Conservation (phyloP, 192 early-diverging fungal genomes). For the Dissophora ornata region DNA sequence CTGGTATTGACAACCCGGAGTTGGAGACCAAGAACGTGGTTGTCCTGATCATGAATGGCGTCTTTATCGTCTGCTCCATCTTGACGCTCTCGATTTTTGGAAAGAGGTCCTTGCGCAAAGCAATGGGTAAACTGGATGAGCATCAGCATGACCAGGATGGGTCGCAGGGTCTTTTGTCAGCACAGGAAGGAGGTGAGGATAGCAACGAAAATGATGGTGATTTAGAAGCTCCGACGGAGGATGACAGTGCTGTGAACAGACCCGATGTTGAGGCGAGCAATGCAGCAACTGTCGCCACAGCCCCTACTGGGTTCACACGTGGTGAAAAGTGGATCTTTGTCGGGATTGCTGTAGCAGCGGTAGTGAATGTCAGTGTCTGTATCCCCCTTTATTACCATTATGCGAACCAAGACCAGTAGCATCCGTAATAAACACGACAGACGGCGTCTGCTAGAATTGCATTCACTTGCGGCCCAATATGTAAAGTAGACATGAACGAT, state of each 20-base stretch:
- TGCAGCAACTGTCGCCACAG: too few relatives aligned
- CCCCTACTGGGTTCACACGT: slow-evolving; percentile 39
- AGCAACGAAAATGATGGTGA: background rate
- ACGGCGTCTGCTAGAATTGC: too few relatives aligned
- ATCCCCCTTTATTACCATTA: slow-evolving; percentile 53
- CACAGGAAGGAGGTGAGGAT: background rate
- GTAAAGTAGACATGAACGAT: too few relatives aligned
- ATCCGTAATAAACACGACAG: background rate
- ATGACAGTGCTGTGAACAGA: background rate
- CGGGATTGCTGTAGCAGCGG: slow-evolving; percentile 20
- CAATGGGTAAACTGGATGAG: slow-evolving; percentile 46
- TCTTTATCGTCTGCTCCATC: slow-evolving; percentile 54
- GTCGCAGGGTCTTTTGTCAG: background rate
- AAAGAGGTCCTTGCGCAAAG: slow-evolving; percentile 56
- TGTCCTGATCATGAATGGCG: slow-evolving; percentile 56
- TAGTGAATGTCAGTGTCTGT: slow-evolving; percentile 48
- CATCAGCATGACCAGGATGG: slow-evolving; percentile 10
- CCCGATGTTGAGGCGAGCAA: background rate
- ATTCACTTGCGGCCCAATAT: too few relatives aligned
- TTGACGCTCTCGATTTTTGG: slow-evolving; percentile 56
- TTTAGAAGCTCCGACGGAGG: background rate
- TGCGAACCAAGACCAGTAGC: slow-evolving; percentile 20
- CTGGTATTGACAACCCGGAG: slow-evolving; percentile 57
- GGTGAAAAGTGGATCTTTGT: slow-evolving; percentile 48
- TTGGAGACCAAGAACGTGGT: slow-evolving; percentile 55